These are phyloP conservation scores for Eudorina sp. DNA, from an alignment of 139 green algal genomes.

Conservation along the genomic window DNA sequence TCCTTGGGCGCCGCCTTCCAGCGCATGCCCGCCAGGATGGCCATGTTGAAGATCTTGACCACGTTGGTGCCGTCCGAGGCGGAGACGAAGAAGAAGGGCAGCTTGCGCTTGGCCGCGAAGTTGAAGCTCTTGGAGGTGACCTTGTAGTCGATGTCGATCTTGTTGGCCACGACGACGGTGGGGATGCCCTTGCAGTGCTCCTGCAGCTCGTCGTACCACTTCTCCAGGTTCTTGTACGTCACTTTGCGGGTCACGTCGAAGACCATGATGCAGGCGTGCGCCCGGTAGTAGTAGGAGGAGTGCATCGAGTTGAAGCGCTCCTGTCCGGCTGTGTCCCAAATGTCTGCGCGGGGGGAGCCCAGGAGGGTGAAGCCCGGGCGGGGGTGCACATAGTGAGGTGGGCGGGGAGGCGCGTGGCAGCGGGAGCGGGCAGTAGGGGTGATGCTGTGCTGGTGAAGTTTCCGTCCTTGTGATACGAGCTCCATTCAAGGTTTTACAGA, in stretches of 20 bases:
- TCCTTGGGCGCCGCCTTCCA: constrained; percentile 75
- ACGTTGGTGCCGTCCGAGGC: constrained; percentile 80
- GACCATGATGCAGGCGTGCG: constrained; percentile 81
- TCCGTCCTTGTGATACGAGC: no score
- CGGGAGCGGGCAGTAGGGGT: background rate
- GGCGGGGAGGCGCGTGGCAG: background rate
- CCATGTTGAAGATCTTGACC: constrained; percentile 77
- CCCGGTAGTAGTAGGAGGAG: constrained; percentile 78
- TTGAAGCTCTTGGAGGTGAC: constrained; percentile 73
- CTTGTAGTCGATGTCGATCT: constrained; percentile 80
- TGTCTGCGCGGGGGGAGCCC: constrained; percentile 62
- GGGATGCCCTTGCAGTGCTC: constrained; percentile 77
- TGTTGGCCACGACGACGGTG: constrained; percentile 79
- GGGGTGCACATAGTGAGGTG: background rate
- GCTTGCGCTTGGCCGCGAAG: constrained; percentile 73
- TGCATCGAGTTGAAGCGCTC: constrained; percentile 83
- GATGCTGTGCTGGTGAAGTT: background rate
- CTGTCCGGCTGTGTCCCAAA: constrained; percentile 80
- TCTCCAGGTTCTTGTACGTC: constrained; percentile 78
- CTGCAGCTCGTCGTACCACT: constrained; percentile 66
- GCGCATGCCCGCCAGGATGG: constrained; percentile 64
- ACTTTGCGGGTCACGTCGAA: constrained; percentile 83
- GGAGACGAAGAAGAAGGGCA: constrained; percentile 82
- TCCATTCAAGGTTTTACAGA: no score
- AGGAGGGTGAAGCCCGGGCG: background rate